These are phyloP conservation scores for Adansonia madagascariensis DNA, from an alignment of 441 rosid species.

Conservation along the genomic window DNA sequence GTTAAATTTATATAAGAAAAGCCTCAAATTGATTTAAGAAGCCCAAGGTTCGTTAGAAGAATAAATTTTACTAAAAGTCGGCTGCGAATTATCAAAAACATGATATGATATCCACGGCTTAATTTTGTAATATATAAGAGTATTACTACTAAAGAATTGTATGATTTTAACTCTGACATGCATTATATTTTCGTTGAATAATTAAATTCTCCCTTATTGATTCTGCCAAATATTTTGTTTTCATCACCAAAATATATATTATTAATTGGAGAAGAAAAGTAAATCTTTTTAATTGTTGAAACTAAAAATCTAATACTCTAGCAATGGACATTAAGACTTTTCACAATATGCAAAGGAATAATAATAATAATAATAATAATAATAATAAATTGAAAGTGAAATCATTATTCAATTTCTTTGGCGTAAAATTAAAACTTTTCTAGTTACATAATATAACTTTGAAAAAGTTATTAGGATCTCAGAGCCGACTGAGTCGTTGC, in stretches of 20 bases:
- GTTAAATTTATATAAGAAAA: too few species aligned
- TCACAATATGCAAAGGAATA: too few species aligned
- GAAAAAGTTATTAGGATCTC: not conserved
- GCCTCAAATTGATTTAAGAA: too few species aligned
- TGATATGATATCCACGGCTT: too few species aligned
- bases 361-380: not conserved
- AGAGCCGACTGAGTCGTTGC: not conserved
- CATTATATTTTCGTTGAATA: not conserved
- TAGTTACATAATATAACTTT: not conserved
- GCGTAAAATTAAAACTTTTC: not conserved
- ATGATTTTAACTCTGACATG: not conserved
- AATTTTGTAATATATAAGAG: too few species aligned
- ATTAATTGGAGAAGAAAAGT: not conserved
- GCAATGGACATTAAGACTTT: too few species aligned
- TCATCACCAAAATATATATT: not conserved
- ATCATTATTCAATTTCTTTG: not conserved
- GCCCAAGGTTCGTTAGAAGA: too few species aligned
- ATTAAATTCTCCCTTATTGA: not conserved
- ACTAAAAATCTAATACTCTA: too few species aligned
- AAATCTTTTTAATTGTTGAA: too few species aligned
- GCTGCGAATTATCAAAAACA: too few species aligned
- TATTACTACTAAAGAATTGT: too few species aligned
- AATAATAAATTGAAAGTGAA: not conserved
- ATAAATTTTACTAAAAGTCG: too few species aligned
- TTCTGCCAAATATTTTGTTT: not conserved